A percentile compares a stretch with the other conserved stretches of the same genome.
Conservation (phyloP, 768 basidiomycete genomes). For the Scleroderma citrinum region DNA sequence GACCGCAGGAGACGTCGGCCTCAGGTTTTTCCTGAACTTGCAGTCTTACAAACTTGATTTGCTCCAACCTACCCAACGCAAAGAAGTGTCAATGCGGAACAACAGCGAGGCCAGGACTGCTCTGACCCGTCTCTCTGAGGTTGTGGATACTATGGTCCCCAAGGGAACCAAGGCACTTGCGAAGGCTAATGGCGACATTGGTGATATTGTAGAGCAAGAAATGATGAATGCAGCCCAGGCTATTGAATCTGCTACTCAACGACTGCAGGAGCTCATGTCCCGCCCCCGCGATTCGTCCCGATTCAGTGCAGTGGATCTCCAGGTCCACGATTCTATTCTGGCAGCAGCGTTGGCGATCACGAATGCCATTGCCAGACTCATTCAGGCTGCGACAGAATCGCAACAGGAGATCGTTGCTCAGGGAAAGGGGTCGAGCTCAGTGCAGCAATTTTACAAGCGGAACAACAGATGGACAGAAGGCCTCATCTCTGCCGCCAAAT, state of each 20-base stretch:
- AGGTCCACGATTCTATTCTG: conserved; percentile 97
- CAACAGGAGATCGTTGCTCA: conserved; percentile 97
- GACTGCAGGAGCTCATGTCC: conserved; percentile 85
- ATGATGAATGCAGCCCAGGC: conserved; percentile 91
- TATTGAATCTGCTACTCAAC: conserved; percentile 88
- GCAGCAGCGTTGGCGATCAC: conserved; percentile 93
- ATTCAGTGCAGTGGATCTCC: conserved; percentile 86
- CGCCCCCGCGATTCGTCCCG: conserved; percentile 84
- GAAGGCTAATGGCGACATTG: conserved; percentile 86
- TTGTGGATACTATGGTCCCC: conserved; percentile 80
- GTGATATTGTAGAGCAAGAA: conserved; percentile 93
- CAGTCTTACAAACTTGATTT: conserved; percentile 93
- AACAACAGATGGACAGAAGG: conserved; percentile 99
- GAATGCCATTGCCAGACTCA: conserved; percentile 88
- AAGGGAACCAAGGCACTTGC: conserved; percentile 72
- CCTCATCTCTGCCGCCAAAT: conserved; percentile 94
- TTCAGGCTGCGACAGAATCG: conserved; percentile 94
- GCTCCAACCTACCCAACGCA: conserved; percentile 64
- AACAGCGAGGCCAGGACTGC: conserved; percentile 82
- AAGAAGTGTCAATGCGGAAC: conserved; percentile 84
- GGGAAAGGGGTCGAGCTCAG: conserved; percentile 87
- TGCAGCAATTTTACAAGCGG: conserved; percentile 97
- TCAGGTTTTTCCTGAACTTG: conserved; percentile 91
- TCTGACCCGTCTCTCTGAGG: conserved; percentile 78
- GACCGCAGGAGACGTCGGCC: conserved; percentile 77